These are phyloP conservation scores for Acanthochlamys bracteata DNA, from an alignment of 106 monocot species.

Conservation along the genomic window DNA sequence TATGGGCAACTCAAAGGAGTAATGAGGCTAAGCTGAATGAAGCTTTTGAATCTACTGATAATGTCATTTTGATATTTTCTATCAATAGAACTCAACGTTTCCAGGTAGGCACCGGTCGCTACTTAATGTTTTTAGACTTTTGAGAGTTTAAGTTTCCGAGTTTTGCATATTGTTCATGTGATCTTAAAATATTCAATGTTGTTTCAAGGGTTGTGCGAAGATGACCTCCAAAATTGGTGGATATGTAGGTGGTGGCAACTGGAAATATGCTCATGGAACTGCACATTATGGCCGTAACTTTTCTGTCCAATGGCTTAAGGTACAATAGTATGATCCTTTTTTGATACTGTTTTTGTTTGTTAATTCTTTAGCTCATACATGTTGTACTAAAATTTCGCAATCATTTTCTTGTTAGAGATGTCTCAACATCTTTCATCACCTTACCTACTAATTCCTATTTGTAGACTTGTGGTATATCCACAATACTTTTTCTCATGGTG, in stretches of 20 bases:
- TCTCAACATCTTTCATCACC: too few relatives aligned
- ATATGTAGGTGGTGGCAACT: constrained; percentile 93
- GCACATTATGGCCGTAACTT: constrained; percentile 99
- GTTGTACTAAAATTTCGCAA: background rate
- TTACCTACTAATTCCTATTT: too few relatives aligned
- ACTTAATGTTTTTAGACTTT: background rate
- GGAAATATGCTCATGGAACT: constrained; percentile 99
- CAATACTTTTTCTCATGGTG: too few relatives aligned
- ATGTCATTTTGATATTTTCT: constrained; percentile 98
- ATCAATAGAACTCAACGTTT: constrained; percentile 96
- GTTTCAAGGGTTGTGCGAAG: constrained; percentile 86
- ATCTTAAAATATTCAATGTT: background rate
- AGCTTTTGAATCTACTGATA: constrained; percentile 93
- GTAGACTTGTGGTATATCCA: too few relatives aligned
- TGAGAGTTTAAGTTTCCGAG: background rate
- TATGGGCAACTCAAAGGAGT: constrained; percentile 99
- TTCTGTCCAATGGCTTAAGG: constrained; percentile 98
- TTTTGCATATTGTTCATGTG: constrained; percentile 1
- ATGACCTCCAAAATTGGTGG: constrained; percentile 99
- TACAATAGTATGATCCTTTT: constrained; percentile 5
- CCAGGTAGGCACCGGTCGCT: constrained; percentile 46
- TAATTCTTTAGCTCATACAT: background rate
- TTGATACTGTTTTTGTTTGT: background rate
- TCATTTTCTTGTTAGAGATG: background rate
- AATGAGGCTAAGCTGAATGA: constrained; percentile 98